phyloP scores from a whole-genome alignment of 108 stramenopile genomes.

The Nitzschia sp. region DNA sequence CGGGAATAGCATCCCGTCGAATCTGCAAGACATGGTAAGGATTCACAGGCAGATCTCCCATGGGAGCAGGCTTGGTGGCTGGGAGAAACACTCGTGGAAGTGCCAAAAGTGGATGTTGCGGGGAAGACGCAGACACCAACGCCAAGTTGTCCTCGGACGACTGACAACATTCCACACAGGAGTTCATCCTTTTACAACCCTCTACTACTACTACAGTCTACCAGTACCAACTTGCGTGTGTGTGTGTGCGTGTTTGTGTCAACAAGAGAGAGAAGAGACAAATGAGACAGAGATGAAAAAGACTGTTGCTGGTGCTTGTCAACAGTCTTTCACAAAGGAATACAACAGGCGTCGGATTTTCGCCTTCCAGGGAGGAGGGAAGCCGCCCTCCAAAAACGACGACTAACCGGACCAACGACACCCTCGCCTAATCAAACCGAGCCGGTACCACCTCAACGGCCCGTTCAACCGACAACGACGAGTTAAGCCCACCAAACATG shows the following conservation, averaged over 20 bases:
- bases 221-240: no score
- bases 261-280: no score
- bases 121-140: background rate
- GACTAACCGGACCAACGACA: no score
- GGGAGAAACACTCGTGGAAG: constrained; percentile 4
- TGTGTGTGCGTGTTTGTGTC: no score
- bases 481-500: no score
- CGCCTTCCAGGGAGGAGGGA: background rate
- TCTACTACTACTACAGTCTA: no score
- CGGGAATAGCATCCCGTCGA: constrained; percentile 43
- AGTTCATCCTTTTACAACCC: background rate
- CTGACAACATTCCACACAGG: constrained; percentile 2
- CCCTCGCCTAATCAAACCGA: no score
- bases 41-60: constrained; percentile 21
- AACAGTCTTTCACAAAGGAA: background rate
- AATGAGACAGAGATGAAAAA: no score
- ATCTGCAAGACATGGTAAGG: constrained; percentile 53
- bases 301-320: no score
- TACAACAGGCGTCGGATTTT: background rate
- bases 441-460: no score
- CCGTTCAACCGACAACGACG: no score
- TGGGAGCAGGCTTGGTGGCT: background rate
- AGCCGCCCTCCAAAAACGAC: no score
- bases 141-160: constrained; percentile 2
- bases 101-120: constrained; percentile 8